Evolutionary conservation across 441 rosid species (phyloP).

Genomic region (Viola pubescens): DNA sequence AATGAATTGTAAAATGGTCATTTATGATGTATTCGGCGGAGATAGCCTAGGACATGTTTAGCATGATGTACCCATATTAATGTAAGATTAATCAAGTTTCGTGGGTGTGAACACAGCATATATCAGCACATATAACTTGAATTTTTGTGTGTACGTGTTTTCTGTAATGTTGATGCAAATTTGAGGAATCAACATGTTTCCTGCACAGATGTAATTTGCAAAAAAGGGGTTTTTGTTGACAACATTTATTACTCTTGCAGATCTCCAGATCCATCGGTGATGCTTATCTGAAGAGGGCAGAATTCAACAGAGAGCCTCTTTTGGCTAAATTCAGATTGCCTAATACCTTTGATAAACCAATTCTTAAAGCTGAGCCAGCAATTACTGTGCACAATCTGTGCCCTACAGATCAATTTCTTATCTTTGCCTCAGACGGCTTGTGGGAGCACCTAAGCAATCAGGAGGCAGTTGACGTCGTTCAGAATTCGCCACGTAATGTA

Average conservation of each 20-base stretch:
- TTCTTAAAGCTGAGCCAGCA: slow-evolving; percentile 77
- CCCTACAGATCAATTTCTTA: slow-evolving; percentile 79
- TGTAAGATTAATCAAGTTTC: no score
- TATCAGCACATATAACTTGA: no score
- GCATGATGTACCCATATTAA: no score
- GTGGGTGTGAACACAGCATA: no score
- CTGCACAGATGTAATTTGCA: no score
- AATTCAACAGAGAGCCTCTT: slow-evolving; percentile 75
- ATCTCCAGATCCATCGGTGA: slow-evolving; percentile 89
- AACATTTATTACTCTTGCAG: slow-evolving; percentile 26
- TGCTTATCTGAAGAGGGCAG: slow-evolving; percentile 76
- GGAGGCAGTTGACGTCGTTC: slow-evolving; percentile 80
- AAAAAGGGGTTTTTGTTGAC: slow-evolving; percentile 2
- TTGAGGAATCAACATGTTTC: no score
- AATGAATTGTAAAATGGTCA: no score
- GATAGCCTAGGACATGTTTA: no score
- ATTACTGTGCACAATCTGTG: slow-evolving; percentile 54
- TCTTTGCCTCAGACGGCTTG: slow-evolving; percentile 91
- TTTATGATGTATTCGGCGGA: no score
- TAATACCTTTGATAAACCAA: slow-evolving; percentile 64
- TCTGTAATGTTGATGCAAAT: no score
- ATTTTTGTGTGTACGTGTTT: no score
- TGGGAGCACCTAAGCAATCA: slow-evolving; percentile 95
- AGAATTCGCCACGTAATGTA: slow-evolving; percentile 65
- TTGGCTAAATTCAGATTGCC: slow-evolving; percentile 67